Conservation (phyloP, 2,329 filamentous ascomycete species). For the Apiospora malaysiana region DNA sequence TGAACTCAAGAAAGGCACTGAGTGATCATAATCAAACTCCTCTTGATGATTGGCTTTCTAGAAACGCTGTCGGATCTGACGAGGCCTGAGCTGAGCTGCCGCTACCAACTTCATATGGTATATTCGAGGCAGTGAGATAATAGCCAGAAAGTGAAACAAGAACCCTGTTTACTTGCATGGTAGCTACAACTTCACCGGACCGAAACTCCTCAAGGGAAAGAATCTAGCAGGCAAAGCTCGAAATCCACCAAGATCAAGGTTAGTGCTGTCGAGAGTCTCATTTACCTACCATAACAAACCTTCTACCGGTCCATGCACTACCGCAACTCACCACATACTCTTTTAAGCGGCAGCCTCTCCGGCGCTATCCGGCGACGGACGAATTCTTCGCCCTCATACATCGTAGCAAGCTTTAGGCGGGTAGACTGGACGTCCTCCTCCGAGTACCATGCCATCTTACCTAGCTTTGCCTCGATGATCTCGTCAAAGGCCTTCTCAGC, state of each 20-base stretch:
- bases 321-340: background rate
- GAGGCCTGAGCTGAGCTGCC: too few species aligned
- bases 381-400: background rate
- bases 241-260: too few species aligned
- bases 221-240: too few species aligned
- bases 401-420: constrained; percentile 6
- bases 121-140: too few species aligned
- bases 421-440: constrained; percentile 7
- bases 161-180: too few species aligned
- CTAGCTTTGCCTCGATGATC: constrained; percentile 8
- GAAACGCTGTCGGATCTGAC: background rate
- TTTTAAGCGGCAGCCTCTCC: background rate
- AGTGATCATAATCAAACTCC: background rate
- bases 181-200: too few species aligned
- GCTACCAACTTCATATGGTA: too few species aligned
- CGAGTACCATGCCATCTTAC: background rate
- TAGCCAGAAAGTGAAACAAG: too few species aligned
- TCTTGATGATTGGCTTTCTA: too few species aligned
- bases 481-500: constrained; percentile 5
- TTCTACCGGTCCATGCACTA: background rate
- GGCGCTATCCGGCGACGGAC: background rate
- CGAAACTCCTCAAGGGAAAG: too few species aligned
- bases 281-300: background rate
- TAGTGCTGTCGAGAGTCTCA: too few species aligned
- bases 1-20: background rate